Percentiles rank a stretch among this genome's conserved stretches.
Conservation (phyloP, 805 yeast species). For the Lipomyces orientalis region DNA sequence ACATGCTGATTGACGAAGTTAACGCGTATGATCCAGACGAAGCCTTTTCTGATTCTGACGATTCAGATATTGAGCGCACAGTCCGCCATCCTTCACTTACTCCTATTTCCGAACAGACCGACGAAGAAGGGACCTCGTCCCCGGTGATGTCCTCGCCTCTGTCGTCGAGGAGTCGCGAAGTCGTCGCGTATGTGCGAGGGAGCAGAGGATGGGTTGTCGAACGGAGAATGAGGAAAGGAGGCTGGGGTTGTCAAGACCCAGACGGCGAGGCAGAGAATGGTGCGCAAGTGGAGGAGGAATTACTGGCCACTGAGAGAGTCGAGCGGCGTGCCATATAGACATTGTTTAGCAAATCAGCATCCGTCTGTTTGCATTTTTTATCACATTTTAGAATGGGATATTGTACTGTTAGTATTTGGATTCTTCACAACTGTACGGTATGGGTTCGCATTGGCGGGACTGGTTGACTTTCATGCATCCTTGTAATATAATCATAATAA, state of each 20-base stretch:
- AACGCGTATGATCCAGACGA: slow-evolving; percentile 15
- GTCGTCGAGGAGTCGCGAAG: slow-evolving; percentile 20
- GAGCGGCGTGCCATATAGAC: slow-evolving; percentile 20
- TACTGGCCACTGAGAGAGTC: slow-evolving; percentile 28
- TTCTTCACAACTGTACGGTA: neutral
- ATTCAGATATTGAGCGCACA: neutral
- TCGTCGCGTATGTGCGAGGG: slow-evolving; percentile 35
- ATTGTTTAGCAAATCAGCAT: neutral
- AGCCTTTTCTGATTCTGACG: slow-evolving; percentile 11
- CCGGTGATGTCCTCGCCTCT: slow-evolving; percentile 8
- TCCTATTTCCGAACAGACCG: slow-evolving; percentile 25
- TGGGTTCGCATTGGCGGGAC: neutral
- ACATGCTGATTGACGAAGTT: slow-evolving; percentile 27
- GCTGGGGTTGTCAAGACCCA: slow-evolving; percentile 7
- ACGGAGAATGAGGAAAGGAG: slow-evolving; percentile 30
- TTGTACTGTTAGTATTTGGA: slow-evolving; percentile 2
- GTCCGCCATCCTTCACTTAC: slow-evolving; percentile 23
- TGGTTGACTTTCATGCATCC: neutral
- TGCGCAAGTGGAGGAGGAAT: slow-evolving; percentile 20
- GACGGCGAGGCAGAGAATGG: slow-evolving; percentile 1
- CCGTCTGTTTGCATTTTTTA: neutral
- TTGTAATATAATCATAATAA: slow-evolving; percentile 1
- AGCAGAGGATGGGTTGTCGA: slow-evolving; percentile 37
- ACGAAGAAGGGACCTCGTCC: slow-evolving; percentile 20
- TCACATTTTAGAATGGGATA: neutral